Evolutionary conservation across 495 filamentous ascomycete genomes (phyloP).

Genomic region (Penicillium manginii): DNA sequence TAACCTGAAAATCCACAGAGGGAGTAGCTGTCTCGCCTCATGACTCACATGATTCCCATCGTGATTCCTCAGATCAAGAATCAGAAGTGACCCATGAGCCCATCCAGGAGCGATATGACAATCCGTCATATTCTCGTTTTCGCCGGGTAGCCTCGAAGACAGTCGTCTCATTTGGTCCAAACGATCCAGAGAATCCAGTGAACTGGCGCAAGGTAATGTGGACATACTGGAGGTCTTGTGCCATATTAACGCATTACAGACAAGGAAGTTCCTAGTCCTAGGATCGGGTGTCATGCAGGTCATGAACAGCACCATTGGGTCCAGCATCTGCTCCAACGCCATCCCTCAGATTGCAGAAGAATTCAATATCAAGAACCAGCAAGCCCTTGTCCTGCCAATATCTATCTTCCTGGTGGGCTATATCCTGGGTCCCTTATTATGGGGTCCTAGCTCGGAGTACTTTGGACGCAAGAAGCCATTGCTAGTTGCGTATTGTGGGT

Average conservation of each 20-base stretch:
- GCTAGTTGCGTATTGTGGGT: constrained; percentile 61
- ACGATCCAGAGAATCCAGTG: constrained; percentile 68
- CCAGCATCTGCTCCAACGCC: constrained; percentile 66
- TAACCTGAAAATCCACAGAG: constrained; percentile 8
- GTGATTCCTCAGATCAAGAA: constrained; percentile 20
- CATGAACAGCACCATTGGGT: constrained; percentile 75
- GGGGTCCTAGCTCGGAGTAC: constrained; percentile 71
- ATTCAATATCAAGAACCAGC: constrained; percentile 60
- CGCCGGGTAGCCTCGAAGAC: constrained; percentile 39
- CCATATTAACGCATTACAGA: constrained; percentile 28
- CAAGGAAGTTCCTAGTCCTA: constrained; percentile 61
- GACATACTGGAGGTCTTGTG: background rate
- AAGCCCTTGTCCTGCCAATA: constrained; percentile 69
- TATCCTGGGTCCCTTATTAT: constrained; percentile 63
- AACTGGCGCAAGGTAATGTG: constrained; percentile 55
- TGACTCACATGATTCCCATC: constrained; percentile 19
- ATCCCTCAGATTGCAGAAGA: constrained; percentile 59
- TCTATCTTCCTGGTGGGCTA: constrained; percentile 76
- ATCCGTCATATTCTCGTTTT: constrained; percentile 35
- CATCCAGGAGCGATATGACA: constrained; percentile 34
- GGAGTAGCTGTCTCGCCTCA: constrained; percentile 16
- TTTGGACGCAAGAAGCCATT: constrained; percentile 65
- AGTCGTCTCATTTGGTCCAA: constrained; percentile 47
- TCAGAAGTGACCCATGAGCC: constrained; percentile 34
- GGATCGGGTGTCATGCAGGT: constrained; percentile 63